Evolutionary conservation across 2,329 filamentous ascomycete species (phyloP), one percentile per base, ranked within the genome.

Genomic region (Dothidotthia symphoricarpi): DNA sequence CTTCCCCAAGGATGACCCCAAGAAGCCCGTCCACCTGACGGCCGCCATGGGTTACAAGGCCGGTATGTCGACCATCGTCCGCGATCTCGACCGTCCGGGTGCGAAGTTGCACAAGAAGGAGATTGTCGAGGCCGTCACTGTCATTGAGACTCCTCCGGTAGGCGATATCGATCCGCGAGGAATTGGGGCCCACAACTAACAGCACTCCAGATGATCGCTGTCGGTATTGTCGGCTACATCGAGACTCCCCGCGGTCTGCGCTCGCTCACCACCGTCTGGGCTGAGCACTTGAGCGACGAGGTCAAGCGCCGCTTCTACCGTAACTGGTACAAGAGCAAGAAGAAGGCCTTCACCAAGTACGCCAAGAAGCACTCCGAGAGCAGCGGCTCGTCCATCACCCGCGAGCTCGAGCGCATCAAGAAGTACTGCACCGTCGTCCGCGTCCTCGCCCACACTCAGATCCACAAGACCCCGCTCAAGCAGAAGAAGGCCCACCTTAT

Each of bases 291-390:
- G 75, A 88, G 86, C 77, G 93, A 98, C 75, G 93, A 97, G 80
- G 72, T 98, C 75, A 95, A 95, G 86, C 88, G 93, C 69, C 88
- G 93, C 72, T 98, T 98, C 88, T 98, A 98, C 88, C 97, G 97
- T 89, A 98, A 98, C 86, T 98, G 93, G 93, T 98, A 98, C 87
- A 95, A 95, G 86, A 89, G 84, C 83, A 98, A 98, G 90, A 97
- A 96, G 88, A 98, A 98, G 91, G 93, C 93, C 52, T 98, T 98
- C 82, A 98, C 93, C 82, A 96, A 95, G 82, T 98, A 98, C 79
- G 88, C 93, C 81, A 98, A 97, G 88, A 91, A 95, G 85, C 88
- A 97, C 85, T 89, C 91, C 55, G 91, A 97, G 81, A 85, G 77
- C 79, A 86, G 75, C 76, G 90, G 88, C 68, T 78, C 87, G 63